Conservation (phyloP, 1,284 basidiomycete genomes). For the Cutaneotrichosporon daszewskae region DNA sequence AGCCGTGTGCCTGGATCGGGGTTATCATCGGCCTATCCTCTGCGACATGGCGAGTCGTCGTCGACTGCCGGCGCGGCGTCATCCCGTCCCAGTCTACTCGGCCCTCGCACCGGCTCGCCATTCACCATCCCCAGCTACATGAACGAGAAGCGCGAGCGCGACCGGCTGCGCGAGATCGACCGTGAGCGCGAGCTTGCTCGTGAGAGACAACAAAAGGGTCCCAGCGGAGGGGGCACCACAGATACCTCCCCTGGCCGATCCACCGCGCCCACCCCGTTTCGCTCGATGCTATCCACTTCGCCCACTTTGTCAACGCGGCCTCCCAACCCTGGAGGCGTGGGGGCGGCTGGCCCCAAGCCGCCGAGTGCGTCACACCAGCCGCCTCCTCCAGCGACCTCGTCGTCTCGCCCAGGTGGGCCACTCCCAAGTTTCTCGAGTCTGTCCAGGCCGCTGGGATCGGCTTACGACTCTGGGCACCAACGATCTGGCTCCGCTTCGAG, state of each 20-base stretch:
- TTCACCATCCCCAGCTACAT: conserved; percentile 8
- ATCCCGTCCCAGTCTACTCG: neutral
- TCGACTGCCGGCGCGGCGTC: neutral
- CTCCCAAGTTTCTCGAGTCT: conserved; percentile 13
- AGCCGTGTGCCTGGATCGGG: conserved; percentile 11
- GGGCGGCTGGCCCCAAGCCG: conserved; percentile 4
- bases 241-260: conserved; percentile 9
- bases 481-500: conserved; percentile 13
- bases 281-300: conserved; percentile 9
- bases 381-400: neutral
- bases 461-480: conserved; percentile 9
- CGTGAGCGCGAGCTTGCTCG: conserved; percentile 15
- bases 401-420: conserved; percentile 3
- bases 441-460: conserved; percentile 7
- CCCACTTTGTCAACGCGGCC: conserved; percentile 13
- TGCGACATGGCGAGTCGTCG: neutral
- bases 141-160: conserved; percentile 15
- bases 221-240: no score
- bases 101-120: conserved; percentile 1
- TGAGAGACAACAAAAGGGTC: conserved; percentile 7
- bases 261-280: neutral
- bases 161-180: conserved; percentile 13
- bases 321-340: conserved; percentile 2
- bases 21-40: conserved; percentile 5
- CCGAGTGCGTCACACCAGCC: conserved; percentile 1